A percentile compares a stretch with the other conserved stretches of the same genome.
These are phyloP conservation scores for Apiosordaria backusii DNA, from an alignment of 495 filamentous ascomycete species.

Conservation along the genomic window DNA sequence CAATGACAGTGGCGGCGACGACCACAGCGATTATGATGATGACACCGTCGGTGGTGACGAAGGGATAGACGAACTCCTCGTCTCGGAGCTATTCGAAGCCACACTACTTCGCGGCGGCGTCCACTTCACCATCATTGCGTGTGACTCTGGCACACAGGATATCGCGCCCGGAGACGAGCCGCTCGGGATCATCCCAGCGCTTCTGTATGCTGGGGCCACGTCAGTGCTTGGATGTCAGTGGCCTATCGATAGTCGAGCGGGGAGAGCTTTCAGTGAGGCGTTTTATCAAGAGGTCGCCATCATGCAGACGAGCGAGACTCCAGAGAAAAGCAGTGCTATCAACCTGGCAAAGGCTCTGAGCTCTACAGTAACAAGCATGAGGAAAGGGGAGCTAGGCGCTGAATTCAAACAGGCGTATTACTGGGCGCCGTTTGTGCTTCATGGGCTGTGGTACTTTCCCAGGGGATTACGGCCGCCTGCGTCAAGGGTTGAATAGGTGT, in stretches of 20 bases:
- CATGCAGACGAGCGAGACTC: not conserved
- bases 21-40: no score
- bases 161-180: constrained; percentile 5
- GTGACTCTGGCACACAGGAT: constrained; percentile 4
- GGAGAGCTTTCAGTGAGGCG: not conserved
- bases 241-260: not conserved
- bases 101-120: not conserved
- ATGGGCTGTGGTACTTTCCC: not conserved
- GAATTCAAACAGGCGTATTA: not conserved
- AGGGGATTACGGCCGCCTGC: not conserved
- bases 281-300: not conserved
- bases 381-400: not conserved
- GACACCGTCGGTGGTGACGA: not conserved
- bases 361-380: not conserved
- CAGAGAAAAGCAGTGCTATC: no score
- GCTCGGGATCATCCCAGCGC: not conserved
- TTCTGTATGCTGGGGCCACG: constrained; percentile 7
- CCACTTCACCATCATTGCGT: constrained; percentile 5
- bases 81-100: not conserved
- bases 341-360: not conserved
- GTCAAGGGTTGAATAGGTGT: no score
- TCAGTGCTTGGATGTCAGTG: constrained; percentile 3
- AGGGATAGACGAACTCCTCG: not conserved
- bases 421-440: not conserved
- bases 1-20: no score